Conservation (phyloP, 2,329 filamentous ascomycete genomes). For the Ascochyta lentis region DNA sequence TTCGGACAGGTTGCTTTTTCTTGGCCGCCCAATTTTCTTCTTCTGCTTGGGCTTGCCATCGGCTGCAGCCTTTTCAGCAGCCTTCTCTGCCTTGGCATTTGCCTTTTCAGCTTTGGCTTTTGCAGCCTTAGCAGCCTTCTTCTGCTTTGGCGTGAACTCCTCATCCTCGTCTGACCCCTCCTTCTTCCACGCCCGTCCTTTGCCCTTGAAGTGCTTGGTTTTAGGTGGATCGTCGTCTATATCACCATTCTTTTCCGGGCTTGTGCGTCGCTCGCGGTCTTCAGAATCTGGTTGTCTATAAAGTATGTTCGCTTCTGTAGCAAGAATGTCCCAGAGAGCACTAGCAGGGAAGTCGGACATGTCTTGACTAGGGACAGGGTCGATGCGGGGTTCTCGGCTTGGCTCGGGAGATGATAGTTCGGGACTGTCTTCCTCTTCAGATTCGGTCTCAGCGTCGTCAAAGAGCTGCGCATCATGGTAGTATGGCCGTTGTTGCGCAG, state of each 20-base stretch:
- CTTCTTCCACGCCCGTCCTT: constrained; percentile 43
- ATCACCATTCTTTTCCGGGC: constrained; percentile 4
- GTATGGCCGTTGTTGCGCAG: constrained; percentile 46
- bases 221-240: constrained; percentile 6
- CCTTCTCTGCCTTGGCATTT: constrained; percentile 17
- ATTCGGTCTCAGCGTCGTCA: constrained; percentile 25
- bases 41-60: constrained; percentile 2
- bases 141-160: constrained; percentile 36
- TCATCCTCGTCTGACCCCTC: constrained; percentile 42
- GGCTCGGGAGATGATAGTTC: constrained; percentile 7
- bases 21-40: constrained; percentile 30
- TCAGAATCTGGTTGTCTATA: not conserved
- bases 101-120: constrained; percentile 20
- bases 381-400: not conserved
- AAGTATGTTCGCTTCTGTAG: not conserved
- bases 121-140: constrained; percentile 11
- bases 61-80: not conserved
- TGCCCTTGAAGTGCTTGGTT: constrained; percentile 41
- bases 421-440: constrained; percentile 1
- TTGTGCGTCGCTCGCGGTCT: constrained; percentile 16
- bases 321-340: not conserved
- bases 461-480: constrained; percentile 43
- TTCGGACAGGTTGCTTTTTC: constrained; percentile 30
- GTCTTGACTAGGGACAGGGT: not conserved
- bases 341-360: not conserved